Conservation (phyloP, 768 basidiomycete genomes). For the Infundibulicybe gibba region DNA sequence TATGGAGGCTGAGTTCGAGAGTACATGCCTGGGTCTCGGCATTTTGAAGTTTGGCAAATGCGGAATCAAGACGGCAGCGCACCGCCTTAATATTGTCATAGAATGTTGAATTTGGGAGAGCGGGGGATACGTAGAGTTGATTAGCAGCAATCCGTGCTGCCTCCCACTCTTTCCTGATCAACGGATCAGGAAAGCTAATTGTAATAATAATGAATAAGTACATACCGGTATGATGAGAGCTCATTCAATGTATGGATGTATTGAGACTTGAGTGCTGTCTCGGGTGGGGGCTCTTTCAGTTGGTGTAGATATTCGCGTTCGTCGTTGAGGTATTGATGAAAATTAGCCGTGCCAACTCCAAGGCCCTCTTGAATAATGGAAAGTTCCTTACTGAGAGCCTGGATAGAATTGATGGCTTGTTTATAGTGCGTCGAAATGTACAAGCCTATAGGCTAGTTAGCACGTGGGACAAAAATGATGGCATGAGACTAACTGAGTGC, state of each 20-base stretch:
- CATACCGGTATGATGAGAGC: background rate
- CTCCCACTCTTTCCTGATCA: background rate
- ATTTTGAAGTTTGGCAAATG: background rate
- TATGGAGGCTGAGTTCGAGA: constrained; percentile 7
- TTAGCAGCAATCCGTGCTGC: background rate
- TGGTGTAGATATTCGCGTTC: constrained; percentile 12
- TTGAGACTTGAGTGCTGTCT: constrained; percentile 12
- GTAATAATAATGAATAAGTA: background rate
- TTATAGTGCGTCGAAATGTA: constrained; percentile 18
- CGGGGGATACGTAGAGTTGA: no score
- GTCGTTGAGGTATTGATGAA: constrained; percentile 15
- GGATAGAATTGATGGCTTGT: constrained; percentile 19
- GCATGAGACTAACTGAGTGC: constrained; percentile 12
- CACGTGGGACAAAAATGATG: background rate
- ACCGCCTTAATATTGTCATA: background rate
- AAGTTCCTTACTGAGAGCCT: background rate
- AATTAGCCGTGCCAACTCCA: constrained; percentile 1
- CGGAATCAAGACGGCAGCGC: background rate
- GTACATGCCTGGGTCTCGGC: background rate
- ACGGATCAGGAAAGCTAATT: background rate
- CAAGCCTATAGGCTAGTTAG: constrained; percentile 8
- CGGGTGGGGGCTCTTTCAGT: constrained; percentile 7
- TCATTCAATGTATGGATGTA: constrained; percentile 1
- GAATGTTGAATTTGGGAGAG: background rate
- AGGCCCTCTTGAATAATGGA: constrained; percentile 2